These are phyloP conservation scores for Cyberlindnera maritima DNA, from an alignment of 805 yeast genomes.

Conservation along the genomic window DNA sequence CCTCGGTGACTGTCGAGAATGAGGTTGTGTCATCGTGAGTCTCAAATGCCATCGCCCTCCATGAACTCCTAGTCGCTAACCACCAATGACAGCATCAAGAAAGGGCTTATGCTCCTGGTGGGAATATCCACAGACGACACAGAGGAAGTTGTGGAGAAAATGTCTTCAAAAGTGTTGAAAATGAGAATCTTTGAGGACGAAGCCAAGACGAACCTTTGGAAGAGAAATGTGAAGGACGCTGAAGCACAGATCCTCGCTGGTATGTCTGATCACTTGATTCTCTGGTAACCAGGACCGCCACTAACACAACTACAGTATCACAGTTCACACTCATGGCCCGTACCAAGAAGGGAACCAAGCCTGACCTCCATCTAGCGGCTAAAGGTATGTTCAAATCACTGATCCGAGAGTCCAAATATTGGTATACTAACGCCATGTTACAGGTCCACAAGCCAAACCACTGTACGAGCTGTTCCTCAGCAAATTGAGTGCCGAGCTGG, in stretches of 20 bases:
- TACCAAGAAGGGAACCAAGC: slow-evolving; percentile 88
- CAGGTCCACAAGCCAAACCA: slow-evolving; percentile 53
- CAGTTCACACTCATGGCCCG: slow-evolving; percentile 90
- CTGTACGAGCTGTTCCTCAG: slow-evolving; percentile 48
- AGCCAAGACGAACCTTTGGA: slow-evolving; percentile 71
- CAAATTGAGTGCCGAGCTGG: slow-evolving; percentile 48
- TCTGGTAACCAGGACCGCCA: not conserved
- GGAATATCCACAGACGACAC: slow-evolving; percentile 84
- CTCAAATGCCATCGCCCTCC: not conserved
- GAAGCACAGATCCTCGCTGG: slow-evolving; percentile 71
- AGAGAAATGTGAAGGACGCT: slow-evolving; percentile 55
- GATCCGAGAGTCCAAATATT: slow-evolving; percentile 32
- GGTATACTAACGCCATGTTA: slow-evolving; percentile 47
- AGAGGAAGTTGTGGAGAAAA: slow-evolving; percentile 62
- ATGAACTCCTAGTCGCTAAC: not conserved
- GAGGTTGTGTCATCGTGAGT: slow-evolving; percentile 61
- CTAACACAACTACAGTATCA: slow-evolving; percentile 47
- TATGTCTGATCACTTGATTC: slow-evolving; percentile 21
- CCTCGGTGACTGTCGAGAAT: slow-evolving; percentile 83
- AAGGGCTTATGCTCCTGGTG: slow-evolving; percentile 77
- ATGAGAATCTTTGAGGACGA: slow-evolving; percentile 74
- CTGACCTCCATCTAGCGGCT: slow-evolving; percentile 92
- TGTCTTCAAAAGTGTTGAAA: slow-evolving; percentile 63
- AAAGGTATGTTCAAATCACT: slow-evolving; percentile 66
- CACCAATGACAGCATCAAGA: slow-evolving; percentile 41